phyloP scores from a whole-genome alignment of 257 asterid genomes.

The Ilex aquifolium region DNA sequence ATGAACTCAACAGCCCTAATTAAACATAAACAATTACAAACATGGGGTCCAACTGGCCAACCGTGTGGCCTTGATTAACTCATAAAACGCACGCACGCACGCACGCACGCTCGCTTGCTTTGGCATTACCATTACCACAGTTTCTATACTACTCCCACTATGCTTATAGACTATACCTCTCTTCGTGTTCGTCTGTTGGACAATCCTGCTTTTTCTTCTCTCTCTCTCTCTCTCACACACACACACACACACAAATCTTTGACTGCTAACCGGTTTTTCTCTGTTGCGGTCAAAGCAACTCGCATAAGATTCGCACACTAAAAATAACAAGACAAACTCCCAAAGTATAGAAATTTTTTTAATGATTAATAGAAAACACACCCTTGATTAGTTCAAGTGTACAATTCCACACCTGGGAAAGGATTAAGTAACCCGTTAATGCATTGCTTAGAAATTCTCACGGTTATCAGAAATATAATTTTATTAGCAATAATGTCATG shows the following conservation, averaged over 20 bases:
- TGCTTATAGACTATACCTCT: too few relatives aligned
- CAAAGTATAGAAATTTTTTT: neutral
- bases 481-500: too few relatives aligned
- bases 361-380: neutral
- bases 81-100: slow-evolving; percentile 23
- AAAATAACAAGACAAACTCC: slow-evolving; percentile 1
- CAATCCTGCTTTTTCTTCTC: too few relatives aligned
- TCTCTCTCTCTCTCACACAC: too few relatives aligned
- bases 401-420: neutral
- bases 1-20: too few relatives aligned
- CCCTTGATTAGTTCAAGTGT: slow-evolving; percentile 3
- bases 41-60: slow-evolving; percentile 12
- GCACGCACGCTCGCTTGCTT: neutral
- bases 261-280: neutral
- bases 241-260: too few relatives aligned
- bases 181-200: too few relatives aligned
- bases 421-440: neutral
- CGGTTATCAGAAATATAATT: too few relatives aligned
- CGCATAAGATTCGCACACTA: neutral
- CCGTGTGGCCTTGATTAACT: slow-evolving; percentile 40
- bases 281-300: slow-evolving; percentile 6
- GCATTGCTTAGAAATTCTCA: neutral
- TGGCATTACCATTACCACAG: too few relatives aligned
- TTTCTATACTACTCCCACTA: too few relatives aligned
- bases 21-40: too few relatives aligned